Base-by-base conservation (phyloP, 2,329 filamentous ascomycete genomes). In the Diplodia seriata region DNA sequence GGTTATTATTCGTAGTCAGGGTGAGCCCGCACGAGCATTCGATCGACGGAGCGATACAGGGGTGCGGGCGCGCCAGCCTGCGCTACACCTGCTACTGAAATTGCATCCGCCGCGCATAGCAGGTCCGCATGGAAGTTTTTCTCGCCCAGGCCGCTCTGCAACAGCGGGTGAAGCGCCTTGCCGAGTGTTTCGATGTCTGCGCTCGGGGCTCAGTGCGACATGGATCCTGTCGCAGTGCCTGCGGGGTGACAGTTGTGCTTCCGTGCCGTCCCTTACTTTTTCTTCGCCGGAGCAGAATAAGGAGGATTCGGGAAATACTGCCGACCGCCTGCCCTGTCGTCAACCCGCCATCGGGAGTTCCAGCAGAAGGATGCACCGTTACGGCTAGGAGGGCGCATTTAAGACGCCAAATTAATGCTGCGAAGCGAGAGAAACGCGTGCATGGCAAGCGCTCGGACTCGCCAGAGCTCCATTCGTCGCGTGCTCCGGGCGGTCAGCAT, bases 1-100 rank as follows among this genome's bases (percentile, higher is more conserved):
- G 40, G 23, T n/a, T 63, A 54, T 54, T 54, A 54, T 65, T 65
- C 62, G 62, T 49, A 63, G 49, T 65, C 62, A 43, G 50, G 62
- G 50, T 55, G 62, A 53, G 47, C 33, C 29, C 50, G 61, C 57
- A 47, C 40, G 57, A 62, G 61, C 61, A 23, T 50, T 33, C 50
- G 23, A 50, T 62, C 57, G 57, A 62, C 57, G 40, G 40, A 31
- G 43, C 43, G 43, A 47, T 47, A 50, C 36, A 43, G 57, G 57
- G 40, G 38, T 33, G 40, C 40, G 33, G 9, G 57, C 57, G 40
- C 57, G 38, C 53, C 53, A 55, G 53, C 53, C 9, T 55, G 29
- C 53, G 53, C 55, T 40, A 40, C 33, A 43, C 23, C 20, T 15
- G 7, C 56, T 40, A 23, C 47, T 47, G 33, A 63, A 63, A 63